phyloP scores from a whole-genome alignment of 129 eudicot genomes.

The Flaveria trinervia region DNA sequence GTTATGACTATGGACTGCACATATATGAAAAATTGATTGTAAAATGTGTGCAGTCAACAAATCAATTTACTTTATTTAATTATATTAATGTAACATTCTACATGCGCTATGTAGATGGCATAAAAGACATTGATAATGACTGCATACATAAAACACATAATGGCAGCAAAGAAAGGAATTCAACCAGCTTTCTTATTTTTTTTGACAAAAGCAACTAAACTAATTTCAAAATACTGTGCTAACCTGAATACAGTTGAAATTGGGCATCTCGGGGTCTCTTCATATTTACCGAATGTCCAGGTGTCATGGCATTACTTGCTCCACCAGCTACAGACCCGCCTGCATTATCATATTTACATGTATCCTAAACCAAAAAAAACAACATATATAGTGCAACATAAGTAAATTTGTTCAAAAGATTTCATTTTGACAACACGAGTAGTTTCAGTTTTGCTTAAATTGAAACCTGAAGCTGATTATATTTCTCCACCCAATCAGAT shows the following conservation, averaged over 20 bases:
- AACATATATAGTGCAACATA: not conserved
- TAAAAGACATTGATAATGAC: not conserved
- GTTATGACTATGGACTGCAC: no score
- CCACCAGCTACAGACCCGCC: slow-evolving; percentile 44
- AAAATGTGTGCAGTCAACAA: not conserved
- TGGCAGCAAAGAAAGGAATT: not conserved
- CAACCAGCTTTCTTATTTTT: not conserved
- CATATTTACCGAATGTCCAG: slow-evolving; percentile 45
- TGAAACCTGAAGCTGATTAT: slow-evolving; percentile 67
- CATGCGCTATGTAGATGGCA: not conserved
- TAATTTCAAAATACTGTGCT: slow-evolving; percentile 5
- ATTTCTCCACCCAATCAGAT: slow-evolving; percentile 83
- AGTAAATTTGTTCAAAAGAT: slow-evolving; percentile 16
- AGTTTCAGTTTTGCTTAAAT: slow-evolving; percentile 9
- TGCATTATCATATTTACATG: slow-evolving; percentile 42
- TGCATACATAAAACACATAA: not conserved
- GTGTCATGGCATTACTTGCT: slow-evolving; percentile 42
- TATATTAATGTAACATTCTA: not conserved
- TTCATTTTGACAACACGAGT: not conserved
- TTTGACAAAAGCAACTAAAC: not conserved
- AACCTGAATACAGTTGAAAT: slow-evolving; percentile 58
- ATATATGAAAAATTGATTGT: not conserved
- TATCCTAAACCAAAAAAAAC: slow-evolving; percentile 40
- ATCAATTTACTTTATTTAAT: not conserved
- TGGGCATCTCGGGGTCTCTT: slow-evolving; percentile 63